A percentile compares a stretch with the other conserved stretches of the same genome.
Conservation (phyloP, 306 rosid species). For the Dryas alaskensis region DNA sequence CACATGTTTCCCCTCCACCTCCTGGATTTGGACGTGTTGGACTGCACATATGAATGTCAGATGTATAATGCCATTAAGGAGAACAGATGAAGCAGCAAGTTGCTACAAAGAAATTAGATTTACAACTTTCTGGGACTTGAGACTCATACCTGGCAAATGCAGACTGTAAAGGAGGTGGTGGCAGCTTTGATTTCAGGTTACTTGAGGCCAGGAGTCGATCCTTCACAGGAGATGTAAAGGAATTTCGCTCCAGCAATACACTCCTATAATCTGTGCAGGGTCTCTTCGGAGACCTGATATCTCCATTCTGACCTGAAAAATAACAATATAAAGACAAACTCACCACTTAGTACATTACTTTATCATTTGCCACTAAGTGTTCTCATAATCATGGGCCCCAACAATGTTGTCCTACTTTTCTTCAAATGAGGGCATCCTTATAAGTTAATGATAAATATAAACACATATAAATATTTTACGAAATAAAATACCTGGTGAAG, state of each 20-base stretch:
- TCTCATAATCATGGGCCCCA: too few species aligned
- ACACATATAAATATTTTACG: background rate
- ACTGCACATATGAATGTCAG: constrained; percentile 49
- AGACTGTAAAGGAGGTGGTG: constrained; percentile 88
- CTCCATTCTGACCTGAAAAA: constrained; percentile 83
- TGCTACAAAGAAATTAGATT: constrained; percentile 17
- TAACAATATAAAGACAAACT: constrained; percentile 10
- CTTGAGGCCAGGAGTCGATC: constrained; percentile 69
- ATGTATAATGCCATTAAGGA: constrained; percentile 5
- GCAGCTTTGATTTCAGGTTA: constrained; percentile 72
- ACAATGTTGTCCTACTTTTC: too few species aligned
- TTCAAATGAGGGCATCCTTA: too few species aligned
- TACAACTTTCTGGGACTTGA: constrained; percentile 17
- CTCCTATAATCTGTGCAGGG: constrained; percentile 60
- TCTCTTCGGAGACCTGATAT: constrained; percentile 82
- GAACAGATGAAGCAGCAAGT: constrained; percentile 5
- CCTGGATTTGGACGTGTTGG: constrained; percentile 98
- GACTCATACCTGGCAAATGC: constrained; percentile 84
- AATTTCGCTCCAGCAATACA: constrained; percentile 66
- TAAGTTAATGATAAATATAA: background rate
- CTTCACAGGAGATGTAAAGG: constrained; percentile 86
- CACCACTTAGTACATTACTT: constrained; percentile 7
- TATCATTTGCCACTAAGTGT: background rate
- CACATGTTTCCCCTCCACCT: constrained; percentile 99
- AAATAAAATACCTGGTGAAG: constrained; percentile 53